These are phyloP conservation scores for Didymella keratinophila DNA, from an alignment of 2,329 filamentous ascomycete species.

Conservation along the genomic window DNA sequence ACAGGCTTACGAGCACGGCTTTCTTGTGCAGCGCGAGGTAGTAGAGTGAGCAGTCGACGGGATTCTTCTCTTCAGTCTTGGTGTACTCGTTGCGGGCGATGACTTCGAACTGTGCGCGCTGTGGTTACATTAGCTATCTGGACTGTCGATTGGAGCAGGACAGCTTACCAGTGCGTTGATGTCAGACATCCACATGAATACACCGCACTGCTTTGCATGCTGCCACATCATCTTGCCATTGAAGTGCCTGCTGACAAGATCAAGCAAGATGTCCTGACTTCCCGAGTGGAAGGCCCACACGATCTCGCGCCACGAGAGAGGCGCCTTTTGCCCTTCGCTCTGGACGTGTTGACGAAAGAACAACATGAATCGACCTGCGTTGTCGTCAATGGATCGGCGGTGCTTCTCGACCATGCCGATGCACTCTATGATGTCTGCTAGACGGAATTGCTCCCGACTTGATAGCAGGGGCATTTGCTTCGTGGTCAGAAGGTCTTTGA, in stretches of 20 bases:
- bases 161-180: slow-evolving; percentile 72
- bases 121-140: background rate
- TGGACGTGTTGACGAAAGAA: slow-evolving; percentile 85
- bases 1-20: slow-evolving; percentile 84
- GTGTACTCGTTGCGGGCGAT: slow-evolving; percentile 94
- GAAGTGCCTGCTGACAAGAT: slow-evolving; percentile 82
- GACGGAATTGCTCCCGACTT: slow-evolving; percentile 83
- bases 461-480: slow-evolving; percentile 81
- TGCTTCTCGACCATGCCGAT: slow-evolving; percentile 85
- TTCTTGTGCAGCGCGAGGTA: slow-evolving; percentile 94
- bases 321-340: slow-evolving; percentile 67
- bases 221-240: slow-evolving; percentile 84
- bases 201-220: slow-evolving; percentile 81
- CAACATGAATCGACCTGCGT: slow-evolving; percentile 84
- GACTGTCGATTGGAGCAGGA: background rate
- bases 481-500: slow-evolving; percentile 79
- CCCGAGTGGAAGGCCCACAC: slow-evolving; percentile 84
- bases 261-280: slow-evolving; percentile 87
- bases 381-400: slow-evolving; percentile 86
- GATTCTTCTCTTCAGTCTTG: slow-evolving; percentile 84
- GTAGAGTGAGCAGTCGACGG: slow-evolving; percentile 87
- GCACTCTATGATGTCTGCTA: slow-evolving; percentile 86
- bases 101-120: slow-evolving; percentile 84
- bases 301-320: slow-evolving; percentile 77
- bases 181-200: slow-evolving; percentile 96